Conservation (phyloP, 441 rosid genomes). For the Erodium chrysanthum region DNA sequence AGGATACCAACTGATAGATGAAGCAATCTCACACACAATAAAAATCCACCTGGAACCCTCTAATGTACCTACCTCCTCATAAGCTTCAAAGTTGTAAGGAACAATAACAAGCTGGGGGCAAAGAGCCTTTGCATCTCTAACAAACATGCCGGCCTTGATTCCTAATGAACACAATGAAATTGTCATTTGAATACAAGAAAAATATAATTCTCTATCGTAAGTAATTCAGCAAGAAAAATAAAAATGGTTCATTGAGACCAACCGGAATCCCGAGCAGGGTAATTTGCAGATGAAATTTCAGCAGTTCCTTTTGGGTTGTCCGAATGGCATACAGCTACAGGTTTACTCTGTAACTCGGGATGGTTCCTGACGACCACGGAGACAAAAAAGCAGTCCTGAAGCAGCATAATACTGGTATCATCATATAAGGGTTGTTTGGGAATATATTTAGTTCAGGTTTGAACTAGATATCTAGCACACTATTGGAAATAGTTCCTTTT, state of each 20-base stretch:
- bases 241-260: slow-evolving; percentile 27
- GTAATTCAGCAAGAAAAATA: slow-evolving; percentile 1
- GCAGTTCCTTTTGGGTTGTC: slow-evolving; percentile 91
- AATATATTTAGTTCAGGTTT: not conserved
- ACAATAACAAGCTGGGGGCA: slow-evolving; percentile 72
- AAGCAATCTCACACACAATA: slow-evolving; percentile 3
- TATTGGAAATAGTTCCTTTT: not conserved
- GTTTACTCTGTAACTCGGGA: slow-evolving; percentile 60
- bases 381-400: slow-evolving; percentile 93
- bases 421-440: not conserved
- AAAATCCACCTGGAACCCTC: slow-evolving; percentile 12
- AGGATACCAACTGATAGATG: not conserved
- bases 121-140: slow-evolving; percentile 77
- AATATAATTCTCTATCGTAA: slow-evolving; percentile 11
- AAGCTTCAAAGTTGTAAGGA: slow-evolving; percentile 87
- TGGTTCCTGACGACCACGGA: slow-evolving; percentile 70
- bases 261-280: slow-evolving; percentile 87
- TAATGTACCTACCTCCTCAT: slow-evolving; percentile 52
- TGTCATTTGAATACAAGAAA: slow-evolving; percentile 11
- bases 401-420: slow-evolving; percentile 23
- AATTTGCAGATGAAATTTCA: slow-evolving; percentile 92
- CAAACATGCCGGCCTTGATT: slow-evolving; percentile 86
- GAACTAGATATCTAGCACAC: slow-evolving; percentile 3
- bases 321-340: slow-evolving; percentile 88
- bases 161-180: slow-evolving; percentile 32